These are phyloP conservation scores for Spergularia azorica DNA, from an alignment of 179 eudicot species.

Conservation along the genomic window DNA sequence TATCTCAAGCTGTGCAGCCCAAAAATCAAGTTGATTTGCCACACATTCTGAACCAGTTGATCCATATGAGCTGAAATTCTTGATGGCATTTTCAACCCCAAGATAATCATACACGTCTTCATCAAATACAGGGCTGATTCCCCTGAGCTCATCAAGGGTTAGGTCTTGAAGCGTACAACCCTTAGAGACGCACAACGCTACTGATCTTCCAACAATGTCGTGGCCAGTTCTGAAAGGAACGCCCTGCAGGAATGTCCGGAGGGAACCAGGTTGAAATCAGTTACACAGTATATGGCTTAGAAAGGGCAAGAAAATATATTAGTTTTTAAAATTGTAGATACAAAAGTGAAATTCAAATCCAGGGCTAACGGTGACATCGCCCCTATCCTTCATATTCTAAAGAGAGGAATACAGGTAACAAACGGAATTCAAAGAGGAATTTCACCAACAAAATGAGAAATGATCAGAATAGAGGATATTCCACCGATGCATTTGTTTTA, in stretches of 20 bases:
- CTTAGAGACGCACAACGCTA: constrained; percentile 71
- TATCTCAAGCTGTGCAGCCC: constrained; percentile 61
- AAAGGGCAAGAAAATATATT: neutral
- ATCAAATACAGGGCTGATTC: constrained; percentile 52
- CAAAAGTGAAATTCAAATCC: too few species aligned
- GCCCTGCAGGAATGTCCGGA: constrained; percentile 47
- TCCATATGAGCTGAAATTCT: constrained; percentile 87
- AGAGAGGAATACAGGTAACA: too few species aligned
- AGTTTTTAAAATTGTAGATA: too few species aligned
- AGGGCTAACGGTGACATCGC: too few species aligned
- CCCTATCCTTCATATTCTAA: too few species aligned
- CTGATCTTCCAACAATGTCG: constrained; percentile 89
- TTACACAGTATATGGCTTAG: neutral
- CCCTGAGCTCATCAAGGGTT: constrained; percentile 62
- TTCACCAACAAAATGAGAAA: too few species aligned
- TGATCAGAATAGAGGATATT: too few species aligned
- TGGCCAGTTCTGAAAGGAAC: constrained; percentile 96
- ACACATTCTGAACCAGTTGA: constrained; percentile 95
- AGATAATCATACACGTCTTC: constrained; percentile 82
- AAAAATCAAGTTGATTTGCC: constrained; percentile 62
- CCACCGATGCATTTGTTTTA: too few species aligned
- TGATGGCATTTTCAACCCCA: constrained; percentile 81
- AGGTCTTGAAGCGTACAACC: constrained; percentile 74
- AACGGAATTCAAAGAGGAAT: too few species aligned
- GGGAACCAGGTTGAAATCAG: neutral